Conservation (phyloP, 2,329 filamentous ascomycete species). For the Conoideocrella luteorostrata region DNA sequence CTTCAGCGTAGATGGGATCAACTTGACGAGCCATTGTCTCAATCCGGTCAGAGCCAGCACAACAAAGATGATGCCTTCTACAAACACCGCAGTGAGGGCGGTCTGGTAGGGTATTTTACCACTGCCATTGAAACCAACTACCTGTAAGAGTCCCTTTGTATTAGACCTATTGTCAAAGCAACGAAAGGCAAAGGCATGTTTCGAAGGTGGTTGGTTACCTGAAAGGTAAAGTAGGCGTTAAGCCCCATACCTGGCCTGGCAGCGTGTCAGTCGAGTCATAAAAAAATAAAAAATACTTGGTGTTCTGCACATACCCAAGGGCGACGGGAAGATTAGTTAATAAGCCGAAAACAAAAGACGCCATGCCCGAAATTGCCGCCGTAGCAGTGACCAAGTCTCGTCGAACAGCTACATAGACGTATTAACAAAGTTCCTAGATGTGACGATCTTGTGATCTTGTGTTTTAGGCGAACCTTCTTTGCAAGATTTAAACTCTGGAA, state of each 20-base stretch:
- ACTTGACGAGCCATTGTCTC: slow-evolving; percentile 65
- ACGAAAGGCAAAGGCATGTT: no score
- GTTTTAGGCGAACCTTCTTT: slow-evolving; percentile 33
- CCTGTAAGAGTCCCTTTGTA: slow-evolving; percentile 19
- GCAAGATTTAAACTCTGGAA: slow-evolving; percentile 37
- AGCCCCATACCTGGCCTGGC: slow-evolving; percentile 59
- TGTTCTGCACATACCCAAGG: slow-evolving; percentile 24
- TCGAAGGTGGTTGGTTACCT: slow-evolving; percentile 30
- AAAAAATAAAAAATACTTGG: no score
- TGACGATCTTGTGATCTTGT: no score
- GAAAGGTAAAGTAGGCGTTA: slow-evolving; percentile 62
- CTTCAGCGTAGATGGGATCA: slow-evolving; percentile 60
- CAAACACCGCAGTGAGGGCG: slow-evolving; percentile 57
- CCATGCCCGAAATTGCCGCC: slow-evolving; percentile 69
- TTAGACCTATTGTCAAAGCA: background rate
- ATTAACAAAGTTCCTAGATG: slow-evolving; percentile 6
- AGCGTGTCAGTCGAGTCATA: slow-evolving; percentile 9
- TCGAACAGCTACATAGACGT: slow-evolving; percentile 47
- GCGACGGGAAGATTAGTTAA: slow-evolving; percentile 68
- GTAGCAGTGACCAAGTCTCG: slow-evolving; percentile 78
- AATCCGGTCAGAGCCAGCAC: slow-evolving; percentile 60
- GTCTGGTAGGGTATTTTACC: slow-evolving; percentile 52
- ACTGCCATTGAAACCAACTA: slow-evolving; percentile 53
- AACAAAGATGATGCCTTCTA: slow-evolving; percentile 60
- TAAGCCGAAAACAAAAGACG: slow-evolving; percentile 71